Percentiles rank a stretch among this genome's conserved stretches.
Conservation (phyloP, 2,329 filamentous ascomycete species). For the Fusarium sp. region DNA sequence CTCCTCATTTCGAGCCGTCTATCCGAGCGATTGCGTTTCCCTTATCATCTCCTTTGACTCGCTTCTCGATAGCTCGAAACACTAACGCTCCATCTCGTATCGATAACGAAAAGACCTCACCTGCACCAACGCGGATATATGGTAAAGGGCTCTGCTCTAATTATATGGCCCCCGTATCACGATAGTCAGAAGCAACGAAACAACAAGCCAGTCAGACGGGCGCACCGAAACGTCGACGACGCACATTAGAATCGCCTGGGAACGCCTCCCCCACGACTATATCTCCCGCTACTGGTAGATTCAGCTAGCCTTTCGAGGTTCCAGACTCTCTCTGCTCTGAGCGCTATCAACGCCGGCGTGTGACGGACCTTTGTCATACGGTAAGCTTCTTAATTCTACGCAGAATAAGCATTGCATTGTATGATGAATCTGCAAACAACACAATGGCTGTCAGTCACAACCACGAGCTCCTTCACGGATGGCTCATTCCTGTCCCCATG, state of each 20-base stretch:
- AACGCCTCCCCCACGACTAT: constrained; percentile 32
- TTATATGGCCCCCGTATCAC: constrained; percentile 8
- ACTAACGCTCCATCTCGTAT: not conserved
- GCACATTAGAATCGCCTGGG: constrained; percentile 11
- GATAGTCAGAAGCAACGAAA: not conserved
- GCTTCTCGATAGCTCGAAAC: not conserved
- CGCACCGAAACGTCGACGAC: constrained; percentile 31
- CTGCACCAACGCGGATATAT: not conserved
- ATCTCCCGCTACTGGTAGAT: constrained; percentile 13
- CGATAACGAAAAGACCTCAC: not conserved
- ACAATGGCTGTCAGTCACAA: not conserved
- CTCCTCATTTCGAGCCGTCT: not conserved
- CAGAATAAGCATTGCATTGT: not conserved
- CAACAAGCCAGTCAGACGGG: constrained; percentile 13
- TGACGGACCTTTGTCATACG: constrained; percentile 16
- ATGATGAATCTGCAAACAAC: not conserved
- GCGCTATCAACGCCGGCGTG: constrained; percentile 5
- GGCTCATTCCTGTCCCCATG: constrained; percentile 27
- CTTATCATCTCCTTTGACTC: not conserved
- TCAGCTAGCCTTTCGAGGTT: constrained; percentile 36
- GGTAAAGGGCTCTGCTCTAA: constrained; percentile 6
- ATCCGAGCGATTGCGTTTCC: constrained; percentile 5
- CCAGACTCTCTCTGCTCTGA: constrained; percentile 28
- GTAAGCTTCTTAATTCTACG: constrained; percentile 30
- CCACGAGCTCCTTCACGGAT: constrained; percentile 12